Evolutionary conservation across 768 basidiomycete genomes (phyloP).

Genomic region (Ramaria sp.): DNA sequence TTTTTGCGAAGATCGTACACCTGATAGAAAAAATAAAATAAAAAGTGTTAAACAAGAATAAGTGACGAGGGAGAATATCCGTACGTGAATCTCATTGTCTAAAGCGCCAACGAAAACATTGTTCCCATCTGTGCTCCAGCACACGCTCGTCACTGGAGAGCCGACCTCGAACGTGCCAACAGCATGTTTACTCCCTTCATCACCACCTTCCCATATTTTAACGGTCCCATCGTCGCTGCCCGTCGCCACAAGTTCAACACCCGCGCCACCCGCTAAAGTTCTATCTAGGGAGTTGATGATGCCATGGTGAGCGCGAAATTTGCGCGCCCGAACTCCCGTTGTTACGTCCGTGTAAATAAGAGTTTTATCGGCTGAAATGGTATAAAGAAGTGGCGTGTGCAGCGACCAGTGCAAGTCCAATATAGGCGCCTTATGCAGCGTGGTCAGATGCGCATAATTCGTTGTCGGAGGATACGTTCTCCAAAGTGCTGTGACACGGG

Average conservation of each 20-base stretch:
- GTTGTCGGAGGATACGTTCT: slow-evolving; percentile 84
- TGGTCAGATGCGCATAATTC: slow-evolving; percentile 82
- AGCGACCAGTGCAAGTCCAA: slow-evolving; percentile 90
- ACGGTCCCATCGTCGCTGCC: slow-evolving; percentile 91
- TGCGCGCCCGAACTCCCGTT: slow-evolving; percentile 70
- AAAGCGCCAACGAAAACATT: slow-evolving; percentile 85
- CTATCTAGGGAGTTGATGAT: slow-evolving; percentile 87
- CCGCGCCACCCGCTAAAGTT: slow-evolving; percentile 74
- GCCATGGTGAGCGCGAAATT: slow-evolving; percentile 81
- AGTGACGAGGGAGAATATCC: slow-evolving; percentile 21
- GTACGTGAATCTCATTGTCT: slow-evolving; percentile 93
- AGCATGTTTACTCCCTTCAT: slow-evolving; percentile 58
- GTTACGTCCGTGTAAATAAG: slow-evolving; percentile 68
- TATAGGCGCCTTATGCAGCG: slow-evolving; percentile 82
- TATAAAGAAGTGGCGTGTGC: slow-evolving; percentile 59
- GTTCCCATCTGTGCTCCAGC: slow-evolving; percentile 86
- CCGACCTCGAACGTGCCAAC: slow-evolving; percentile 77
- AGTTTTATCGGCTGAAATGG: slow-evolving; percentile 84
- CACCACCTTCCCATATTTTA: slow-evolving; percentile 82
- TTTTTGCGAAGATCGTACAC: slow-evolving; percentile 85
- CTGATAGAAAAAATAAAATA: slow-evolving; percentile 26
- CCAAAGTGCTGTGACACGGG: slow-evolving; percentile 68
- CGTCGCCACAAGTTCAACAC: slow-evolving; percentile 75
- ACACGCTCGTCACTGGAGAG: slow-evolving; percentile 85
- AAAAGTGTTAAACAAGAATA: background rate